A percentile compares a stretch with the other conserved stretches of the same genome.
These are phyloP conservation scores for Acer campestre DNA, from an alignment of 345 rosid genomes.

Conservation along the genomic window DNA sequence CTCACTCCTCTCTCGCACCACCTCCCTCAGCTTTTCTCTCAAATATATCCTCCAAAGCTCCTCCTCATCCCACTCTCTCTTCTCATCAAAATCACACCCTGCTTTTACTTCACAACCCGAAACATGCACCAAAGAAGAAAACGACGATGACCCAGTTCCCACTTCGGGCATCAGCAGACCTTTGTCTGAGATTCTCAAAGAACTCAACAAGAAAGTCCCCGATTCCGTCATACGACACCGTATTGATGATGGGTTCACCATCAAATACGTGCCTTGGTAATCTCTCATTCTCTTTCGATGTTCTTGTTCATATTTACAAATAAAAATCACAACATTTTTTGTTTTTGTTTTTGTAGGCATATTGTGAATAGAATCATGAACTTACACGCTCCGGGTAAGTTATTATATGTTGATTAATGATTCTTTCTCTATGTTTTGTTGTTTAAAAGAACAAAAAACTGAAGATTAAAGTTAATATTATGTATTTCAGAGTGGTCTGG, in stretches of 20 bases:
- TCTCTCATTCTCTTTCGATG: neutral
- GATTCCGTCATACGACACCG: slow-evolving; percentile 59
- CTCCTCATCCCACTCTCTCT: neutral
- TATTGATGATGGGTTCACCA: slow-evolving; percentile 56
- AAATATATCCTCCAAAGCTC: neutral
- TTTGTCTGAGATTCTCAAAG: slow-evolving; percentile 66
- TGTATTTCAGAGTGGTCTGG: slow-evolving; percentile 78
- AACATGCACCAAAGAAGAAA: slow-evolving; percentile 12
- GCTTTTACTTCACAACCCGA: neutral
- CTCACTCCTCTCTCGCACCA: neutral
- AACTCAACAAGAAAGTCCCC: slow-evolving; percentile 80
- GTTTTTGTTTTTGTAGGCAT: slow-evolving; percentile 48
- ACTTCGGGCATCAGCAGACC: slow-evolving; percentile 76
- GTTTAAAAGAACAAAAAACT: too few species aligned
- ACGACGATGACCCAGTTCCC: slow-evolving; percentile 40
- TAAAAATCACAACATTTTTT: neutral
- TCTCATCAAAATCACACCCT: slow-evolving; percentile 13
- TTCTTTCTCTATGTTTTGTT: neutral
- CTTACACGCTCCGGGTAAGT: slow-evolving; percentile 72
- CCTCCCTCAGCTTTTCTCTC: neutral
- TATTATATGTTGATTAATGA: neutral
- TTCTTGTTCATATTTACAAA: neutral
- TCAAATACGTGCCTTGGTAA: slow-evolving; percentile 84
- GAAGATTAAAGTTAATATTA: neutral
- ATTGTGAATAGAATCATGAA: slow-evolving; percentile 79